Base-by-base conservation (phyloP, 768 basidiomycete genomes). In the Boletus rubroflammeus region DNA sequence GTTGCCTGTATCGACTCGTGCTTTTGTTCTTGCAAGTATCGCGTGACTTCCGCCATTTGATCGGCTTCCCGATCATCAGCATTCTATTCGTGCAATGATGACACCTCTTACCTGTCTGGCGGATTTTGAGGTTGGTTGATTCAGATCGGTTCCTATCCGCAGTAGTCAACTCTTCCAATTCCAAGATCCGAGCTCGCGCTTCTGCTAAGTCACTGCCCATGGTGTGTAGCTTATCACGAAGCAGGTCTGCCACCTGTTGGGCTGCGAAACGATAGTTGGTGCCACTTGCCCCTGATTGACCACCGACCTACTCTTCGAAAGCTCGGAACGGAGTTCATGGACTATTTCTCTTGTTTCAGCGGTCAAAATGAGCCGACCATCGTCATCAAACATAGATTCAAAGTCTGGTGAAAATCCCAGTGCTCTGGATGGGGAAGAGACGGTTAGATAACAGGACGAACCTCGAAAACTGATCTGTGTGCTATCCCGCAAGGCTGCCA, bases 221-320 rank as follows among this genome's bases (percentile, higher is more conserved):
- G 19, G 64, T 65, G 38, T 76, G 71, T 4, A 80, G 62, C 54
- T 76, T 76, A 46, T 78, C 76, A 14, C 78, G 77, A 6, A 79
- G 69, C n/a, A 80, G 59, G 47, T 79, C 76, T 28, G 74, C 69
- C 36, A 80, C 78, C 64, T 80, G 76, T 52, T 76, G 72, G n/a
- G 76, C 78, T 80, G 35, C 42, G 50, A 53, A 55, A 53, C n/a
- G 21, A 54, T 35, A 21, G 46, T 57, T 55, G 40, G 47, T 34
- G 32, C 17, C 34, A 31, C 42, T 36, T 7, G 36, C 10, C 31
- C 42, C 23, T 26, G 42, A 35, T 10, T 41, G 36, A 54, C 47
- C 5, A 23, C 25, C 13, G 32, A 60, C 67, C 14, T 61, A 76
- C 74, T 67, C 58, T 64, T 71, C 32, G 50, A 59, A 59, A 74